These are phyloP conservation scores for Debaryomyces sp. DNA, from an alignment of 1,139 yeast genomes.

Conservation along the genomic window DNA sequence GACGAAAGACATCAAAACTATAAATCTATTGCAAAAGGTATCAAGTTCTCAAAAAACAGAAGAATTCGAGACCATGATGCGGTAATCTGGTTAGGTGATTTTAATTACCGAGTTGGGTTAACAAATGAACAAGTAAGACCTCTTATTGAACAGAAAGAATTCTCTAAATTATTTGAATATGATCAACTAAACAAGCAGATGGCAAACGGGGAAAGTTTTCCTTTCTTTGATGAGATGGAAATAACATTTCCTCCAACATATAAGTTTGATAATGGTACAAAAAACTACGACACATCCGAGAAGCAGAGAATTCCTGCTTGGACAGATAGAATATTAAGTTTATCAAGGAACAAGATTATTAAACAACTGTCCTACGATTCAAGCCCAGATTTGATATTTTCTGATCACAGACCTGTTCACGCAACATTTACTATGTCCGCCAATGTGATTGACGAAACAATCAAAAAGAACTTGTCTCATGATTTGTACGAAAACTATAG, in stretches of 20 bases:
- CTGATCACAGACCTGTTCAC: slow-evolving; percentile 94
- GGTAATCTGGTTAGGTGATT: slow-evolving; percentile 92
- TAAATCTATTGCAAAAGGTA: slow-evolving; percentile 63
- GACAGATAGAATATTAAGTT: slow-evolving; percentile 77
- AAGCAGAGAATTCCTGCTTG: slow-evolving; percentile 95
- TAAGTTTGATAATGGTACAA: slow-evolving; percentile 85
- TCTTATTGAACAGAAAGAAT: slow-evolving; percentile 52
- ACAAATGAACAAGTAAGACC: slow-evolving; percentile 70
- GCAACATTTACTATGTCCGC: slow-evolving; percentile 73
- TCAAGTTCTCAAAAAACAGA: slow-evolving; percentile 52
- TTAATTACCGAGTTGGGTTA: slow-evolving; percentile 79
- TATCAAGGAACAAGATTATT: slow-evolving; percentile 54
- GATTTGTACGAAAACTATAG: slow-evolving; percentile 62
- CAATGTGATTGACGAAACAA: slow-evolving; percentile 66
- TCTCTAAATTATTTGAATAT: slow-evolving; percentile 56
- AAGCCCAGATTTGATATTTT: slow-evolving; percentile 63
- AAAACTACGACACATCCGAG: slow-evolving; percentile 79
- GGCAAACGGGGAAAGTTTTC: slow-evolving; percentile 65
- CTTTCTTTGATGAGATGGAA: slow-evolving; percentile 74
- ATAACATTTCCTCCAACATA: slow-evolving; percentile 87
- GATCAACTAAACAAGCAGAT: slow-evolving; percentile 83
- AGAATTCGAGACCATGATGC: slow-evolving; percentile 74
- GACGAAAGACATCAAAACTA: slow-evolving; percentile 87
- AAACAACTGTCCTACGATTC: slow-evolving; percentile 68
- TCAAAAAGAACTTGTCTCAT: slow-evolving; percentile 59